phyloP scores from a whole-genome alignment of 2,329 filamentous ascomycete species.

The Microdochium paspali region DNA sequence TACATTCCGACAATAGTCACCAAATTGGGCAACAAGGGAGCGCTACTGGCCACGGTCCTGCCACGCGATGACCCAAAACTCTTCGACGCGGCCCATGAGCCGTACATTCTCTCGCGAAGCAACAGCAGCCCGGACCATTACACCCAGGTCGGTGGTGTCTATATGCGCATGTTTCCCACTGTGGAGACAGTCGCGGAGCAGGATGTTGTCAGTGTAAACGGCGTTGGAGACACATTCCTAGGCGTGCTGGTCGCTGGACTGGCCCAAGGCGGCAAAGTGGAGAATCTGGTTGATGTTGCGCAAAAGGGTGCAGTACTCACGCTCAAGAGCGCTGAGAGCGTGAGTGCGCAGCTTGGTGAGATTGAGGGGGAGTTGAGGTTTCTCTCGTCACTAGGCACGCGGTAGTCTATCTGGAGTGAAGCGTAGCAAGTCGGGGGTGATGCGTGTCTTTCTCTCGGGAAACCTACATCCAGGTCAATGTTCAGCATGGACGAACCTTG shows the following conservation, averaged over 20 bases:
- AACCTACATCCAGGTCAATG: too few species aligned
- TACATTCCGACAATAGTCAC: slow-evolving; percentile 79
- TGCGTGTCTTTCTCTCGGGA: too few species aligned
- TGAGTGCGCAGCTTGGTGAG: slow-evolving; percentile 47
- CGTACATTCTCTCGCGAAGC: slow-evolving; percentile 63
- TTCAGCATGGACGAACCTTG: too few species aligned
- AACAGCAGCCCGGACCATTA: slow-evolving; percentile 34
- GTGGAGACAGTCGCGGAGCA: slow-evolving; percentile 46
- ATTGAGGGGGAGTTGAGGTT: slow-evolving; percentile 28
- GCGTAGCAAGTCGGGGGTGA: too few species aligned
- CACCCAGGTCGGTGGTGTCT: slow-evolving; percentile 59
- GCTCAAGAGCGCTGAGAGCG: slow-evolving; percentile 64
- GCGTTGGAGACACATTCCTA: slow-evolving; percentile 85
- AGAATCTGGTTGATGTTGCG: slow-evolving; percentile 65
- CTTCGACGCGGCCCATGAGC: slow-evolving; percentile 48
- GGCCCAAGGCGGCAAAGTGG: slow-evolving; percentile 44
- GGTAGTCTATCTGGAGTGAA: background rate
- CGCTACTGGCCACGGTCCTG: slow-evolving; percentile 67
- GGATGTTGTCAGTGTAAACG: slow-evolving; percentile 83
- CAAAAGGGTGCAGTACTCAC: slow-evolving; percentile 76
- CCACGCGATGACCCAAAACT: slow-evolving; percentile 58
- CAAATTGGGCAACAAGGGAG: slow-evolving; percentile 70
- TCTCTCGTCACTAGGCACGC: background rate
- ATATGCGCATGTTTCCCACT: slow-evolving; percentile 66
- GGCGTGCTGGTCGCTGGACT: slow-evolving; percentile 77